These are phyloP conservation scores for Extremus antarcticus DNA, from an alignment of 495 filamentous ascomycete species.

Conservation along the genomic window DNA sequence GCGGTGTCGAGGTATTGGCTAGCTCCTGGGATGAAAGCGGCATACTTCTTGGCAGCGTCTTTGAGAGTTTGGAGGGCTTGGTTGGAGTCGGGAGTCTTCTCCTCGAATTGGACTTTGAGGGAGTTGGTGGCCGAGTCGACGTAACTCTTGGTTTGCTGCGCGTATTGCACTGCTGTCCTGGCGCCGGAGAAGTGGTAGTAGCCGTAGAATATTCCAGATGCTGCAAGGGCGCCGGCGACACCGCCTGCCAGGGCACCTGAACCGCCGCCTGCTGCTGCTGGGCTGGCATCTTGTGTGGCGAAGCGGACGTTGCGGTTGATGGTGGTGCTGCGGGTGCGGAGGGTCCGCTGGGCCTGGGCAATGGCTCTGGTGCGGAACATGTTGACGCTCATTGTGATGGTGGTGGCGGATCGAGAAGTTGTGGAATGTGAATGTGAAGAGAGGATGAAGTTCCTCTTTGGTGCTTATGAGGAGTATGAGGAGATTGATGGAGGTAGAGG, in stretches of 20 bases:
- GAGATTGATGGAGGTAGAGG: too few species aligned
- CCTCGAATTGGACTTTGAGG: slow-evolving; percentile 33
- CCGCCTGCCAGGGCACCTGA: slow-evolving; percentile 34
- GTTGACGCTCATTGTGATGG: too few species aligned
- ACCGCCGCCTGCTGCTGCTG: neutral
- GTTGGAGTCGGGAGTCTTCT: slow-evolving; percentile 46
- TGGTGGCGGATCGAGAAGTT: neutral
- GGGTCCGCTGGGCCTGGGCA: neutral
- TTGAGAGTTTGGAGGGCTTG: slow-evolving; percentile 47
- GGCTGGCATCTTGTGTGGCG: neutral
- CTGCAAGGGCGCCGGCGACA: slow-evolving; percentile 40
- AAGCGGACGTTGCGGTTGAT: neutral
- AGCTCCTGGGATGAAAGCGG: slow-evolving; percentile 56
- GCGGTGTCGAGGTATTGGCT: slow-evolving; percentile 46
- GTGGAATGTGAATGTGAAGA: neutral
- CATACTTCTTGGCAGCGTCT: slow-evolving; percentile 48
- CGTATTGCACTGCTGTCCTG: slow-evolving; percentile 40
- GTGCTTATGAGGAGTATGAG: too few species aligned
- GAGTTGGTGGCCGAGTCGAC: slow-evolving; percentile 38
- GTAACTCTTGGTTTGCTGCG: slow-evolving; percentile 41
- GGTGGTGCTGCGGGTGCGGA: neutral
- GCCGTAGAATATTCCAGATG: slow-evolving; percentile 39
- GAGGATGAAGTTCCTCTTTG: too few species aligned
- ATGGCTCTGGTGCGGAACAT: neutral
- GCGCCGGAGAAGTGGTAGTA: slow-evolving; percentile 51